Evolutionary conservation across 2,329 filamentous ascomycete genomes (phyloP), one percentile per base, ranked within the genome.

Genomic region (Claviceps pusilla): DNA sequence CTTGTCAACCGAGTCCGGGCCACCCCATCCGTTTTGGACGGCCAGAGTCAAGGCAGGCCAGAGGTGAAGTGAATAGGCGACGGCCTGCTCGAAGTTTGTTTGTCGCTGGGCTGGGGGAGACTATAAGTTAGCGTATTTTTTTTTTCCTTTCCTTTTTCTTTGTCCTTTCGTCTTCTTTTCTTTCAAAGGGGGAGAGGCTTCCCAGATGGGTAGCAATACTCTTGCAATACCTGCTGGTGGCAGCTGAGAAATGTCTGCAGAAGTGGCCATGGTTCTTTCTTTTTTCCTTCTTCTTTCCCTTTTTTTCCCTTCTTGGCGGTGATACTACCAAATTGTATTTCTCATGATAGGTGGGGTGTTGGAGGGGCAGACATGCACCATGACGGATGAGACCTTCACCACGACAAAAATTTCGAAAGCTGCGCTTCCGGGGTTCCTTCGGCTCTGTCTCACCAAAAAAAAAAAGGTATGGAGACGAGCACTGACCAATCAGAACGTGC

Each of bases 1-100:
- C 74, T 97, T 97, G 70, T 94, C 89, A 57, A 76, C 69, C 28
- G 83, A 85, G 64, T 89, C 83, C 45, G 87, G 82, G 2, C 91
- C 93, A 63, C 91, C 93, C 86, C 90, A 95, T 71, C 82, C 77
- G 68, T 88, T 89, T 66, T 87, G 80, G 48, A 96, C 87, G 49
- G 93, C 89, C 65, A 95, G 82, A 50, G 85, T 86, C 53, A 98
- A 83, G 37, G 88, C 85, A 7, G 86, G 83, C 93, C 93, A 98
- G 65, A 87, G 80, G 73, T 90, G 83, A 60, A 98, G 81, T 47
- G 85, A 74, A 66, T 93, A 84, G 67, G 88, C 89, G 62, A 96
- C 85, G 65, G 82, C 86, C 64, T 93, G 84, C 68, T 97, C 93
- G 73, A 97, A 87, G 64, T 82, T 77, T 59, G 76, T 70, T 65